phyloP scores from a whole-genome alignment of 2,329 filamentous ascomycete genomes.

The Arthrobotrys musiformis region DNA sequence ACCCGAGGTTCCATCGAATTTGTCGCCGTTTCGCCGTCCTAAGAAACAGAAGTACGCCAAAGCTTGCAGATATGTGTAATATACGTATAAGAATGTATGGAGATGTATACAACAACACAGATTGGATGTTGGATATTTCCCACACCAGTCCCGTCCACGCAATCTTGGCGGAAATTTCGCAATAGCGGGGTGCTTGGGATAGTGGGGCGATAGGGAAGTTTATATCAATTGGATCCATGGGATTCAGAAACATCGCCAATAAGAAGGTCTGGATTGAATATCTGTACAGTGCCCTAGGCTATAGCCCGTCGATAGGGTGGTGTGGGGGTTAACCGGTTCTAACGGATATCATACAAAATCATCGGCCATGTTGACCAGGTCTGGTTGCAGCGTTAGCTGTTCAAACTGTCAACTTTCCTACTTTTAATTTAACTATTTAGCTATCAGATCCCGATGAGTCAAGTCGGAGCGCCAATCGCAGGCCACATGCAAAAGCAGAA shows the following conservation, averaged over 20 bases:
- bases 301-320: not conserved
- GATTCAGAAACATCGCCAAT: not conserved
- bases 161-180: slow-evolving; percentile 55
- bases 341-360: too few relatives aligned
- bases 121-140: slow-evolving; percentile 39
- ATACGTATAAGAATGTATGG: not conserved
- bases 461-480: too few relatives aligned
- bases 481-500: too few relatives aligned
- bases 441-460: not conserved
- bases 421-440: too few relatives aligned
- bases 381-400: too few relatives aligned
- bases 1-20: not conserved
- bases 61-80: not conserved
- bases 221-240: not conserved
- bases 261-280: not conserved
- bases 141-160: slow-evolving; percentile 14
- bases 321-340: not conserved
- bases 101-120: slow-evolving; percentile 25
- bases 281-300: too few relatives aligned
- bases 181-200: slow-evolving; percentile 31
- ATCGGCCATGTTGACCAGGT: not conserved
- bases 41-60: not conserved
- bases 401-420: not conserved
- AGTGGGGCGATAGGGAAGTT: slow-evolving; percentile 15
- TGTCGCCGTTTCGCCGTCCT: slow-evolving; percentile 3